Percentiles rank a stretch among this genome's conserved stretches.
Conservation (phyloP, 2,329 filamentous ascomycete species). For the Tolypocladium tropicale region DNA sequence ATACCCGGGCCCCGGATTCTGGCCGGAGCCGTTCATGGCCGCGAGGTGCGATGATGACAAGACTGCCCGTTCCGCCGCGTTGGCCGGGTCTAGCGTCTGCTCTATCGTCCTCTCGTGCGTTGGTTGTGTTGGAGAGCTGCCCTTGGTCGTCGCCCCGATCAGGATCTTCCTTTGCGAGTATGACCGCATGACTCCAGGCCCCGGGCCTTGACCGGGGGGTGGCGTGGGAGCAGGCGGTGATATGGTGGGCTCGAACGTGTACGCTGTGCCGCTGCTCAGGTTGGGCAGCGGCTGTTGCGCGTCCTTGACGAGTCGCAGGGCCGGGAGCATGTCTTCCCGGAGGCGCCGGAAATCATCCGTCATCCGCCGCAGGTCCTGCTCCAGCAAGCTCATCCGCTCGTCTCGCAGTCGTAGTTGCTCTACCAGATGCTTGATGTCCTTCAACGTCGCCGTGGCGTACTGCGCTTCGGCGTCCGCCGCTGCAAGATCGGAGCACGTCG, state of each 20-base stretch:
- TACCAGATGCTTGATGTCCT: slow-evolving; percentile 85
- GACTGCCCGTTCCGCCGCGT: slow-evolving; percentile 56
- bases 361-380: slow-evolving; percentile 73
- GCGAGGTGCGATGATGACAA: slow-evolving; percentile 59
- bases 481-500: slow-evolving; percentile 25
- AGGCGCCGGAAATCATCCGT: slow-evolving; percentile 82
- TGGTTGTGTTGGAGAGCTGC: slow-evolving; percentile 62
- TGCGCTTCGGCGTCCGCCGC: slow-evolving; percentile 82
- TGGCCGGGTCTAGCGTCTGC: slow-evolving; percentile 57
- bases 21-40: slow-evolving; percentile 55
- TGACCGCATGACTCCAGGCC: slow-evolving; percentile 52
- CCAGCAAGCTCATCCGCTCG: slow-evolving; percentile 74
- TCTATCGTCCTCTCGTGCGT: slow-evolving; percentile 57
- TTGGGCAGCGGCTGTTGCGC: slow-evolving; percentile 75
- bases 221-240: slow-evolving; percentile 50
- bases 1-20: slow-evolving; percentile 43
- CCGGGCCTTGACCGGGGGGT: slow-evolving; percentile 36
- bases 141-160: slow-evolving; percentile 64
- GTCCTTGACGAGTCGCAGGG: slow-evolving; percentile 85
- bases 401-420: slow-evolving; percentile 84
- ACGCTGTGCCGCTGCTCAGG: slow-evolving; percentile 22
- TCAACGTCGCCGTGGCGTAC: slow-evolving; percentile 79
- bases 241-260: slow-evolving; percentile 38
- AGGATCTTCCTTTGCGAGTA: slow-evolving; percentile 69
- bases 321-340: slow-evolving; percentile 82